These are phyloP conservation scores for Teratosphaeria destructans DNA, from an alignment of 2,329 filamentous ascomycete genomes.

Conservation along the genomic window DNA sequence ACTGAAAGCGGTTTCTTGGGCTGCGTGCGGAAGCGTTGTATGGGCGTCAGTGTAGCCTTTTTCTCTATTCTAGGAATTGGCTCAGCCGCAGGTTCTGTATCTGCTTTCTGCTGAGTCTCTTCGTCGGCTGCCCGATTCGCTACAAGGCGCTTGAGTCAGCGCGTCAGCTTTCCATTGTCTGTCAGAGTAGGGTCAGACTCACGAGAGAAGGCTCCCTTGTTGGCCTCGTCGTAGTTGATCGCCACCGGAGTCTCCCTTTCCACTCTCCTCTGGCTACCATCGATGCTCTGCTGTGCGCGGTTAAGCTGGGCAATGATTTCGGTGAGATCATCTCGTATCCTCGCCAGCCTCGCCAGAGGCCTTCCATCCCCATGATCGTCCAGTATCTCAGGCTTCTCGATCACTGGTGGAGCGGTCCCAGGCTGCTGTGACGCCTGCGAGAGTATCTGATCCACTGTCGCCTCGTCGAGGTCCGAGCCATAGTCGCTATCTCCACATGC, in stretches of 20 bases:
- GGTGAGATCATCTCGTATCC: slow-evolving; percentile 6
- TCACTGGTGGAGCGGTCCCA: slow-evolving; percentile 2
- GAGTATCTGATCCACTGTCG: slow-evolving; percentile 42
- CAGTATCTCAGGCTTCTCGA: slow-evolving; percentile 13
- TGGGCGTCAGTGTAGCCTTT: slow-evolving; percentile 47
- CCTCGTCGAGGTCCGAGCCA: slow-evolving; percentile 54
- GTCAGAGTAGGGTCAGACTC: slow-evolving; percentile 13
- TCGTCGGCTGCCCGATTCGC: slow-evolving; percentile 9
- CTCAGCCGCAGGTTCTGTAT: not conserved
- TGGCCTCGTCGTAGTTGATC: slow-evolving; percentile 32
- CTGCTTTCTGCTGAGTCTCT: not conserved
- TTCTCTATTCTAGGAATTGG: not conserved
- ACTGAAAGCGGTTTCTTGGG: slow-evolving; percentile 75
- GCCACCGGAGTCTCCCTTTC: slow-evolving; percentile 25
- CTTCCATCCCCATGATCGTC: slow-evolving; percentile 12
- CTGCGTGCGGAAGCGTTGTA: slow-evolving; percentile 67
- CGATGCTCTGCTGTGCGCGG: not conserved
- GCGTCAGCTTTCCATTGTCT: slow-evolving; percentile 18
- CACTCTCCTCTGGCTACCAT: not conserved
- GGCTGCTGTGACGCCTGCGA: slow-evolving; percentile 27
- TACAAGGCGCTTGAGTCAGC: slow-evolving; percentile 23
- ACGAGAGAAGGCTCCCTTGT: slow-evolving; percentile 26
- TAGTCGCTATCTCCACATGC: slow-evolving; percentile 43
- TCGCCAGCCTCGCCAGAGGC: slow-evolving; percentile 6
- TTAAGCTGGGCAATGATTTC: slow-evolving; percentile 2